phyloP scores from a whole-genome alignment of 495 filamentous ascomycete species.

The Aspergillus mulundensis region DNA sequence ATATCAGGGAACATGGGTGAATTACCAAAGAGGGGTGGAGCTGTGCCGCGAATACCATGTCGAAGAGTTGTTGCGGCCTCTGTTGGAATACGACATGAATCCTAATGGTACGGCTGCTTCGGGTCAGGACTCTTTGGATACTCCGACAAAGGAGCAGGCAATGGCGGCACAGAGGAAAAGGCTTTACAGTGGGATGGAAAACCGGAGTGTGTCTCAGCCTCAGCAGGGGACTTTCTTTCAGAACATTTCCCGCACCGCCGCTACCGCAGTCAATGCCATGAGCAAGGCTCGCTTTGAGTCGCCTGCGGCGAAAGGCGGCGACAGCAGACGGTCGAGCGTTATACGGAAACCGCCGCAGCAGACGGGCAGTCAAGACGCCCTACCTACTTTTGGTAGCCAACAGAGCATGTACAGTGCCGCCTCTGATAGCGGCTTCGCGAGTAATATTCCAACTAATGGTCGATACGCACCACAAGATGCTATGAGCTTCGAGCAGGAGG shows the following conservation, averaged over 20 bases:
- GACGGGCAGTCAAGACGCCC: conserved; percentile 60
- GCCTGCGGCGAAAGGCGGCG: conserved; percentile 58
- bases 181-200: conserved; percentile 71
- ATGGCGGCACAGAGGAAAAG: conserved; percentile 96
- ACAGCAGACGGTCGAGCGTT: conserved; percentile 46
- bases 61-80: conserved; percentile 75
- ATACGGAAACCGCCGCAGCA: conserved; percentile 57
- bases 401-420: conserved; percentile 62
- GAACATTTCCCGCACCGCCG: conserved; percentile 89
- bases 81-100: conserved; percentile 85
- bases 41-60: conserved; percentile 94
- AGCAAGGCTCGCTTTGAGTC: conserved; percentile 94
- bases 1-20: conserved; percentile 98
- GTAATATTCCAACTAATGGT: conserved; percentile 39
- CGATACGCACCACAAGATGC: conserved; percentile 44
- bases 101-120: conserved; percentile 64
- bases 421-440: conserved; percentile 60
- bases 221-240: conserved; percentile 85
- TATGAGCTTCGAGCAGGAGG: conserved; percentile 47
- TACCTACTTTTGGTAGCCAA: conserved; percentile 54
- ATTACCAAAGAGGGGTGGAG: conserved; percentile 81
- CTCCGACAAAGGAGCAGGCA: conserved; percentile 98
- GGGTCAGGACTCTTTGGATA: conserved; percentile 65
- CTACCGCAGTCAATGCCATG: conserved; percentile 87
- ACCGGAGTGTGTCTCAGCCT: conserved; percentile 58